Evolutionary conservation across 2,329 filamentous ascomycete genomes (phyloP), one percentile per base, ranked within the genome.

Genomic region (Fusarium begoniae): DNA sequence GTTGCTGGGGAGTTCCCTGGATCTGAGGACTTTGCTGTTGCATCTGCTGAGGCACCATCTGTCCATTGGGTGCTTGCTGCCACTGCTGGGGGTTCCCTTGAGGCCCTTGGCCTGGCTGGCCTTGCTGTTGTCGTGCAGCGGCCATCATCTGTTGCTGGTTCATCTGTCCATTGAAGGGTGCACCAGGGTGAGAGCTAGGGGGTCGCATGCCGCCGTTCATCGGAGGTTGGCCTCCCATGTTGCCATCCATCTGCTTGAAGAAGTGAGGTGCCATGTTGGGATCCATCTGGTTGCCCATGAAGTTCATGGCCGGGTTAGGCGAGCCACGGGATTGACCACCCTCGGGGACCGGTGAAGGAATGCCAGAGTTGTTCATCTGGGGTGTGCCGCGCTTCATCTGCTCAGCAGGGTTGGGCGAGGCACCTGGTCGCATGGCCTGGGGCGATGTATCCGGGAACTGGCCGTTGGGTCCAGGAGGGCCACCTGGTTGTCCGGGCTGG

Each of bases 371-470:
- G 77, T 89, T 89, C 87, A 94, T 91, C 81, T 94, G 92, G 32
- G 92, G 92, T 32, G 92, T 93, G 56, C 90, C 90, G 57, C 93
- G 91, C 86, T 94, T 94, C 88, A 94, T 94, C 82, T 93, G 92
- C 70, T 95, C 93, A 50, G 88, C 86, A 28, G 93, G 92, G 79
- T 94, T 95, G 41, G 93, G 93, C 17, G 93, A 95, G 32, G 92
- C 91, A 40, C 91, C 92, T 68, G 88, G 87, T 79, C 92, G 89
- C 72, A 87, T 90, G 51, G 88, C 91, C 78, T 92, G 91, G 41
- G 90, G 93, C 57, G 91, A 94, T 73, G 92, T 90, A 73, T 91
- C 91, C 59, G 90, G 89, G 85, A 93, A 94, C 22, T 90, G 90
- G 35, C 87, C 89, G 74, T 91, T 91, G 10, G 89, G 87, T 37